Conservation (phyloP, 257 asterid genomes). For the Nicotiana otophora region DNA sequence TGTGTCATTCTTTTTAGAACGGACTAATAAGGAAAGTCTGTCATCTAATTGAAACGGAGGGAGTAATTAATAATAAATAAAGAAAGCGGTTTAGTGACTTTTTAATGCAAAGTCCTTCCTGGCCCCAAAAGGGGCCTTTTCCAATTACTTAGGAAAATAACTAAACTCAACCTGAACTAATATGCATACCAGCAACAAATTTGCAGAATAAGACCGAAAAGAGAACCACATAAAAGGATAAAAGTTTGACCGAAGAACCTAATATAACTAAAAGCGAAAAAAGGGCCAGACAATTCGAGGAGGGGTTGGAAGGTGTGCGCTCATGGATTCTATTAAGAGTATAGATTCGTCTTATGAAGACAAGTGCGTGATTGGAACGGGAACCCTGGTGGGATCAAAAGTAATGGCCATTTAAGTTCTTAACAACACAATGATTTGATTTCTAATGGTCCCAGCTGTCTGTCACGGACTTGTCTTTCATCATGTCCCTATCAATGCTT, state of each 20-base stretch:
- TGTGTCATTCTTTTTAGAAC: too few species aligned
- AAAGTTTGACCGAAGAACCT: not conserved
- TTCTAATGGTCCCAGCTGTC: not conserved
- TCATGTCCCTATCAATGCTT: not conserved
- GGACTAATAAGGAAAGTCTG: too few species aligned
- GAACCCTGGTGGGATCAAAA: not conserved
- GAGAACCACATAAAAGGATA: not conserved
- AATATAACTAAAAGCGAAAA: not conserved
- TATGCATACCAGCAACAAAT: not conserved
- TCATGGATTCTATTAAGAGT: not conserved
- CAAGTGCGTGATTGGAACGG: not conserved
- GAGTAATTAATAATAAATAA: not conserved
- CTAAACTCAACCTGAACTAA: not conserved
- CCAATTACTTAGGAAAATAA: not conserved
- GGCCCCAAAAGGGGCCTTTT: not conserved
- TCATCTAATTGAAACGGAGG: not conserved
- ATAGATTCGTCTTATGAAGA: not conserved
- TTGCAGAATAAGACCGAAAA: not conserved
- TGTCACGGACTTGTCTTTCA: not conserved
- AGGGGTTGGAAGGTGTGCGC: not conserved
- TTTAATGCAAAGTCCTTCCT: not conserved
- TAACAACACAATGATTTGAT: not conserved
- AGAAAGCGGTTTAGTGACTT: not conserved
- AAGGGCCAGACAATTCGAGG: not conserved
- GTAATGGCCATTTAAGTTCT: not conserved